Percentiles rank a stretch among this genome's conserved stretches.
Conservation (phyloP, 805 yeast species). For the Starmerella scarabaei region DNA sequence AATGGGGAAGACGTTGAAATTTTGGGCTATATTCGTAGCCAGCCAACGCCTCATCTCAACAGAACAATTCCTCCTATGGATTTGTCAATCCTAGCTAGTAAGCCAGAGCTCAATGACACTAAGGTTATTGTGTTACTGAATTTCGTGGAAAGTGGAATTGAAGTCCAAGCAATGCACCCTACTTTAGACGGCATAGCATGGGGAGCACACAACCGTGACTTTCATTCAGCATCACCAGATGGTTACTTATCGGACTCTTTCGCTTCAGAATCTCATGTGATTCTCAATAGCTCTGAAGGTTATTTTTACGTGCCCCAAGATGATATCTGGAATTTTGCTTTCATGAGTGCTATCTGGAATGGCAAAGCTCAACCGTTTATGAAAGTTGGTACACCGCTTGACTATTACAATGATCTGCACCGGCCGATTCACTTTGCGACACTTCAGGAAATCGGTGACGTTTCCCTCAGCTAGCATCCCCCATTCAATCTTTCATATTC, state of each 20-base stretch:
- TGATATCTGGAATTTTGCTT: slow-evolving; percentile 81
- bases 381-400: slow-evolving; percentile 65
- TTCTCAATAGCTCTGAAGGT: slow-evolving; percentile 64
- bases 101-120: slow-evolving; percentile 33
- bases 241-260: slow-evolving; percentile 43
- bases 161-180: slow-evolving; percentile 53
- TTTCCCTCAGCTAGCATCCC: no score
- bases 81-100: slow-evolving; percentile 43
- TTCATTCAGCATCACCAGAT: slow-evolving; percentile 42
- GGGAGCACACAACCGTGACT: slow-evolving; percentile 56
- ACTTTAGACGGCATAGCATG: slow-evolving; percentile 58
- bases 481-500: no score
- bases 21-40: slow-evolving; percentile 92
- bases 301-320: slow-evolving; percentile 76
- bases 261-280: slow-evolving; percentile 42
- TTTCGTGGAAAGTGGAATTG: slow-evolving; percentile 72
- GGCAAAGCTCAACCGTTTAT: slow-evolving; percentile 45
- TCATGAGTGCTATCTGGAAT: slow-evolving; percentile 75
- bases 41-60: slow-evolving; percentile 47
- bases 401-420: slow-evolving; percentile 75
- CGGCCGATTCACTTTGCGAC: slow-evolving; percentile 77
- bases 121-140: slow-evolving; percentile 48
- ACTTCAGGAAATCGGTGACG: no score
- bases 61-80: slow-evolving; percentile 50
- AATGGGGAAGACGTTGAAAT: slow-evolving; percentile 51